A percentile compares a stretch with the other conserved stretches of the same genome.
These are phyloP conservation scores for Monilinia laxa DNA, from an alignment of 2,329 filamentous ascomycete species.

Conservation along the genomic window DNA sequence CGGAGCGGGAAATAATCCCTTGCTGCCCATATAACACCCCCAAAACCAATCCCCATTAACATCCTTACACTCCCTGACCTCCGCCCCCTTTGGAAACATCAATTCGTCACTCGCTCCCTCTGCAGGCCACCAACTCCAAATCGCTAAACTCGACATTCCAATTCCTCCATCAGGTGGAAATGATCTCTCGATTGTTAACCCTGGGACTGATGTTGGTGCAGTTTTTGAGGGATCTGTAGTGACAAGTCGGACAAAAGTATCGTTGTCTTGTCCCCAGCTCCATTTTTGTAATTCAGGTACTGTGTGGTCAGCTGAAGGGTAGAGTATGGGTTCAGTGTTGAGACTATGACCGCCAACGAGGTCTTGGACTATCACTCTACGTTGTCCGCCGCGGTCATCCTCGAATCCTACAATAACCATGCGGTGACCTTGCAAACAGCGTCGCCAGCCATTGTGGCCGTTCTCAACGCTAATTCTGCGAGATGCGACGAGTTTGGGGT, in stretches of 20 bases:
- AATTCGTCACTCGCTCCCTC: conserved; percentile 67
- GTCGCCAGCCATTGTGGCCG: conserved; percentile 76
- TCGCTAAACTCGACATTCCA: conserved; percentile 61
- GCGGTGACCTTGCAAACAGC: conserved; percentile 76
- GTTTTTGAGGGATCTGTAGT: conserved; percentile 51
- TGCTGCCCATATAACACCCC: conserved; percentile 78
- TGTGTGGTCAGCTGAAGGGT: conserved; percentile 32
- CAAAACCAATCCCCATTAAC: conserved; percentile 90
- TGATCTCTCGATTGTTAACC: conserved; percentile 29
- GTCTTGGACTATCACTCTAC: conserved; percentile 66
- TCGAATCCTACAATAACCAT: conserved; percentile 81
- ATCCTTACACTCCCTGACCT: conserved; percentile 79
- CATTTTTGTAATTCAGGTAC: conserved; percentile 48
- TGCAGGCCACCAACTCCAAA: conserved; percentile 78
- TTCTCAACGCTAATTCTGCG: conserved; percentile 71
- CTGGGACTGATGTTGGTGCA: conserved; percentile 35
- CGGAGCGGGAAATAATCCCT: conserved; percentile 76
- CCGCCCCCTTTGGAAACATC: conserved; percentile 77
- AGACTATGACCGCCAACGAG: conserved; percentile 75
- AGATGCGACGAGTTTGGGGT: conserved; percentile 62
- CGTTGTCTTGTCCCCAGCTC: conserved; percentile 49
- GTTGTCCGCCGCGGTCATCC: conserved; percentile 64
- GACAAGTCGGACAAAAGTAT: conserved; percentile 49
- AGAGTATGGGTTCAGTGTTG: conserved; percentile 50
- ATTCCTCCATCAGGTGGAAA: conserved; percentile 77